These are phyloP conservation scores for Syzygium grande DNA, from an alignment of 345 rosid species.

Conservation along the genomic window DNA sequence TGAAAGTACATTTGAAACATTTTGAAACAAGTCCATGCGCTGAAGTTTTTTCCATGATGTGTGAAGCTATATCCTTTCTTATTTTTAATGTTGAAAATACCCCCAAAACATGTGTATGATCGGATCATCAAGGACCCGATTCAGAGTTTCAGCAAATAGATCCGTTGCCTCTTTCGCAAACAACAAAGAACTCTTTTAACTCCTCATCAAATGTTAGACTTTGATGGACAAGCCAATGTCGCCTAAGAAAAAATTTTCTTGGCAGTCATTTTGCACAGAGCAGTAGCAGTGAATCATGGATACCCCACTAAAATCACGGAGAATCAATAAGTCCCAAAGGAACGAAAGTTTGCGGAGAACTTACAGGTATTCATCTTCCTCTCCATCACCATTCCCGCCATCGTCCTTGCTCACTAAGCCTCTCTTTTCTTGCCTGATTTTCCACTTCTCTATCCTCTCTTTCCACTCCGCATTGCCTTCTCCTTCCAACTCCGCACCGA, in stretches of 20 bases:
- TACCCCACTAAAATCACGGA: background rate
- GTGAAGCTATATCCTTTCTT: background rate
- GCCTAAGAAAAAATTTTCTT: background rate
- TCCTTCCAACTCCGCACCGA: slow-evolving; percentile 67
- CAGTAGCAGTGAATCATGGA: background rate
- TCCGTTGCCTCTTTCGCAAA: background rate
- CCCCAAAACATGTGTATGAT: background rate
- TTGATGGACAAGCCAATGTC: background rate
- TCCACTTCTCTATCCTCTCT: slow-evolving; percentile 92
- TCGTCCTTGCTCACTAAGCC: slow-evolving; percentile 61
- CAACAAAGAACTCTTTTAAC: background rate
- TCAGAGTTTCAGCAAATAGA: background rate
- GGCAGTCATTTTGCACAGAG: background rate
- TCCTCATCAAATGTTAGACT: background rate
- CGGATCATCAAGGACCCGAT: background rate
- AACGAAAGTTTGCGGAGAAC: background rate
- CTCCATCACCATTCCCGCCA: slow-evolving; percentile 49
- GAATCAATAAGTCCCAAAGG: background rate
- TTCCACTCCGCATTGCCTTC: slow-evolving; percentile 86
- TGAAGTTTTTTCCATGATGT: background rate
- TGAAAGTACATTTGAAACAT: background rate
- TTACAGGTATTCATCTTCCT: slow-evolving; percentile 81
- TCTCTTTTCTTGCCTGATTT: slow-evolving; percentile 83
- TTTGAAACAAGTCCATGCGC: background rate
- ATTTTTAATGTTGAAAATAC: background rate